A percentile compares a stretch with the other conserved stretches of the same genome.
Evolutionary conservation across 1,284 basidiomycete species (phyloP).

Genomic region (Rhodotorula glutinis): DNA sequence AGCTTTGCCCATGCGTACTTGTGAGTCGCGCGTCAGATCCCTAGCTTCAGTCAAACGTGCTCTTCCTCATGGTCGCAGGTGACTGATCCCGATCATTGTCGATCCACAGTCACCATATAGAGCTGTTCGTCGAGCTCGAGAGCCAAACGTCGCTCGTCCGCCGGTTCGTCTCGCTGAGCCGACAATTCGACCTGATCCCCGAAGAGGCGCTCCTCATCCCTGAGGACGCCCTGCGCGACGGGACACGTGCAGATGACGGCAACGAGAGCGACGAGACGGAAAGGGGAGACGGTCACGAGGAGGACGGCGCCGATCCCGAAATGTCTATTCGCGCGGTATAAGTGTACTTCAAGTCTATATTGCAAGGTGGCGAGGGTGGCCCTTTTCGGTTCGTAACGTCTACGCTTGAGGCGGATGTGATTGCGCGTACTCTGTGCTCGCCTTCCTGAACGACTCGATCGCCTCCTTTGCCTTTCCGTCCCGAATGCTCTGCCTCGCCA

Average conservation of each 20-base stretch:
- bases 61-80: too few relatives aligned
- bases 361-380: too few relatives aligned
- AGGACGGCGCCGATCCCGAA: too few relatives aligned
- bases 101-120: not conserved
- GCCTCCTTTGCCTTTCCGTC: slow-evolving; percentile 74
- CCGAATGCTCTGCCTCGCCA: slow-evolving; percentile 69
- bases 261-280: not conserved
- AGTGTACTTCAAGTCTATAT: too few relatives aligned
- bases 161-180: slow-evolving; percentile 79
- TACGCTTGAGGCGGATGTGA: not conserved
- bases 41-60: not conserved
- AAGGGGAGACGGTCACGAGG: too few relatives aligned
- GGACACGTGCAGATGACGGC: not conserved
- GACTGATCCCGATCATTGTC: not conserved
- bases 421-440: slow-evolving; percentile 44
- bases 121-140: slow-evolving; percentile 41
- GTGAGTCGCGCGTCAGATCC: not conserved
- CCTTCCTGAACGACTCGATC: slow-evolving; percentile 57
- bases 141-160: slow-evolving; percentile 86
- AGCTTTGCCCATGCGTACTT: slow-evolving; percentile 94
- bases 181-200: slow-evolving; percentile 76
- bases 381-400: too few relatives aligned
- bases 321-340: too few relatives aligned
- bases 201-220: slow-evolving; percentile 73
- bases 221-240: not conserved